Percentiles rank a stretch among this genome's conserved stretches.
phyloP scores from a whole-genome alignment of 2,329 filamentous ascomycete genomes.

The Fusarium austroafricanum region DNA sequence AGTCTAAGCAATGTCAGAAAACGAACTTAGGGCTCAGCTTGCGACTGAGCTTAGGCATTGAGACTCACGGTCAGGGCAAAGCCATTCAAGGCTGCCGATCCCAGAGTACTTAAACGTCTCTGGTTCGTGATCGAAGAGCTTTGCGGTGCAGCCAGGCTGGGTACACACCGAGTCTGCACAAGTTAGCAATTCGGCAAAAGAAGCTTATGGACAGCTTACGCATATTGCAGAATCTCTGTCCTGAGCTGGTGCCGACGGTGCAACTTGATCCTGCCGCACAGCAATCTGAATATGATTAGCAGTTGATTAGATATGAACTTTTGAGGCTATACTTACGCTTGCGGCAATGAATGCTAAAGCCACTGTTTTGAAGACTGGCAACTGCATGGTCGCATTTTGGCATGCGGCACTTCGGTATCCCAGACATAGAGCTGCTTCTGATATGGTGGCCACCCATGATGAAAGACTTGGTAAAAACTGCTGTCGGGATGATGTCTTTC shows the following conservation, averaged over 20 bases:
- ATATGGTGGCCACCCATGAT: neutral
- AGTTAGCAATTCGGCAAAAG: neutral
- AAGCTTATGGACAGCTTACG: neutral
- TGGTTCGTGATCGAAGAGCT: neutral
- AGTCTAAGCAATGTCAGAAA: constrained; percentile 2
- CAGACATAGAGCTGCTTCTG: neutral
- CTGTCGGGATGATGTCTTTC: neutral
- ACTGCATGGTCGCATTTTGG: neutral
- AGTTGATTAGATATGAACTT: accelerated
- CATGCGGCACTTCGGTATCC: neutral
- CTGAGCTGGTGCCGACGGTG: neutral
- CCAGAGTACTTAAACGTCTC: neutral
- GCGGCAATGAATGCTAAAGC: neutral
- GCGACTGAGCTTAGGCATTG: accelerated
- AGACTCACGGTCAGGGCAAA: constrained; percentile 20
- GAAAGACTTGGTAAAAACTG: neutral
- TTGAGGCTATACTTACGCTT: neutral
- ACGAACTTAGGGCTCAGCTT: accelerated
- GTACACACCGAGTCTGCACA: constrained; percentile 2
- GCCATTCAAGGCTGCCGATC: neutral
- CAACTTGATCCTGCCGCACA: neutral
- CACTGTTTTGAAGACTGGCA: neutral
- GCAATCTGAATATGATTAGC: neutral
- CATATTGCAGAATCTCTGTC: neutral
- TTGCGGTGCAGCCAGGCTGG: neutral